phyloP scores from a whole-genome alignment of 225 moss, liverwort and hornwort species.

The Marchantia polymorpha region DNA sequence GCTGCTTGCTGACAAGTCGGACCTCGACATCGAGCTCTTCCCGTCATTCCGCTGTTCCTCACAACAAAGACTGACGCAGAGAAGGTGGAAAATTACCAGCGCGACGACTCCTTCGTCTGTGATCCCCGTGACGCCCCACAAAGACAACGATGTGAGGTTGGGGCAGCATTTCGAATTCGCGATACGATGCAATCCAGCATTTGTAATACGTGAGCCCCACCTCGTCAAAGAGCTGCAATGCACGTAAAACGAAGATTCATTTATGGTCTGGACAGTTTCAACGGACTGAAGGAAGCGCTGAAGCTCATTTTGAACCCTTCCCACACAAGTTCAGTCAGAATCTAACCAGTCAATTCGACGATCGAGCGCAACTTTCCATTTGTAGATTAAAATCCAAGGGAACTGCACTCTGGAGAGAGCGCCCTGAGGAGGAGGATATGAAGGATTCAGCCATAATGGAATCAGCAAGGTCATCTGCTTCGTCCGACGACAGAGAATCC shows the following conservation, averaged over 20 bases:
- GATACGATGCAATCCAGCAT: constrained; percentile 61
- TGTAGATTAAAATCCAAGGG: not conserved
- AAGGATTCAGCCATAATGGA: constrained; percentile 27
- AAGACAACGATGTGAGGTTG: constrained; percentile 67
- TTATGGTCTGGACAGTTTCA: no score
- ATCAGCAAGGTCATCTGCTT: constrained; percentile 34
- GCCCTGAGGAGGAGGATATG: constrained; percentile 20
- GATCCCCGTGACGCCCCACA: constrained; percentile 90
- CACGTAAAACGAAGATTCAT: not conserved
- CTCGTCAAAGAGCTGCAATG: constrained; percentile 74
- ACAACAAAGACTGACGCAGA: not conserved
- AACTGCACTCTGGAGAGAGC: constrained; percentile 7
- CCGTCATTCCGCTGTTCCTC: not conserved
- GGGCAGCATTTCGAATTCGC: constrained; percentile 63
- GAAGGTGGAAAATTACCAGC: constrained; percentile 41
- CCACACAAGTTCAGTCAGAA: not conserved
- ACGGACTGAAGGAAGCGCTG: not conserved
- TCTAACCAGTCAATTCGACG: not conserved
- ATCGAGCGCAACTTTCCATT: not conserved
- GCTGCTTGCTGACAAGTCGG: not conserved
- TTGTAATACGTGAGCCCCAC: constrained; percentile 92
- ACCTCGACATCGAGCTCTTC: not conserved
- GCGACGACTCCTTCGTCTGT: constrained; percentile 85
- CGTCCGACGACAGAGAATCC: constrained; percentile 33
- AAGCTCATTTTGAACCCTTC: not conserved